Evolutionary conservation across 768 basidiomycete genomes (phyloP).

Genomic region (Sistotremastrum niveocremeum): DNA sequence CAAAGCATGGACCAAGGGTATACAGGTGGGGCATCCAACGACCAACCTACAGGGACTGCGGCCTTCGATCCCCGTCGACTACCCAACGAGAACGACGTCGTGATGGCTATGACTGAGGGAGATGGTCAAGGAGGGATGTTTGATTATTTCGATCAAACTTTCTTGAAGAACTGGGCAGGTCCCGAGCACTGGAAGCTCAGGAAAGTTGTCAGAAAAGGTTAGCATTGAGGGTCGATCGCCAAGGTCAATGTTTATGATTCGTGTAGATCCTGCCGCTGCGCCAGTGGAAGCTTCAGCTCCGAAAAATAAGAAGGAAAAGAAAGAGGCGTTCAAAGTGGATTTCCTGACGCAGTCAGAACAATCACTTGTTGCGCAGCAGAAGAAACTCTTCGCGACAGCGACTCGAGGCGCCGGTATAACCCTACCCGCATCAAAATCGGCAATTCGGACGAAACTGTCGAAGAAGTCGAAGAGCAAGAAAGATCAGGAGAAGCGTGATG

Average conservation of each 20-base stretch:
- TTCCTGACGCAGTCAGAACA: slow-evolving; percentile 51
- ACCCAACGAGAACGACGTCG: slow-evolving; percentile 64
- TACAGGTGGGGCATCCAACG: slow-evolving; percentile 22
- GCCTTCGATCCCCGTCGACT: slow-evolving; percentile 79
- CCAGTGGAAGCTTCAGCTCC: slow-evolving; percentile 35
- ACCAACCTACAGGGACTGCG: slow-evolving; percentile 33
- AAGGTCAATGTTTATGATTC: neutral
- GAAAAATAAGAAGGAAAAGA: slow-evolving; percentile 53
- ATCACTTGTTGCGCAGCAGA: slow-evolving; percentile 43
- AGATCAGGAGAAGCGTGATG: slow-evolving; percentile 50
- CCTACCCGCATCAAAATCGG: slow-evolving; percentile 39
- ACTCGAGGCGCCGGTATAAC: slow-evolving; percentile 59
- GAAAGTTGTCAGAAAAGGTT: slow-evolving; percentile 67
- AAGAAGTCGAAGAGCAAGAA: slow-evolving; percentile 37
- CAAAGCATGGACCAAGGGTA: slow-evolving; percentile 25
- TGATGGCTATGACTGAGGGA: slow-evolving; percentile 72
- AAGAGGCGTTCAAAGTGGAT: slow-evolving; percentile 74
- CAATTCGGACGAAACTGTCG: slow-evolving; percentile 24
- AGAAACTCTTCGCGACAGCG: slow-evolving; percentile 68
- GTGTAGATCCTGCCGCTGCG: slow-evolving; percentile 25
- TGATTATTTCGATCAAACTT: slow-evolving; percentile 83
- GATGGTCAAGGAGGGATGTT: slow-evolving; percentile 45
- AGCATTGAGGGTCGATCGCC: slow-evolving; percentile 13
- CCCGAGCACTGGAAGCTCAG: slow-evolving; percentile 97
- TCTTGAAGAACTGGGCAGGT: slow-evolving; percentile 94